Conservation (phyloP, 495 filamentous ascomycete species). For the Coniosporium apollinis region DNA sequence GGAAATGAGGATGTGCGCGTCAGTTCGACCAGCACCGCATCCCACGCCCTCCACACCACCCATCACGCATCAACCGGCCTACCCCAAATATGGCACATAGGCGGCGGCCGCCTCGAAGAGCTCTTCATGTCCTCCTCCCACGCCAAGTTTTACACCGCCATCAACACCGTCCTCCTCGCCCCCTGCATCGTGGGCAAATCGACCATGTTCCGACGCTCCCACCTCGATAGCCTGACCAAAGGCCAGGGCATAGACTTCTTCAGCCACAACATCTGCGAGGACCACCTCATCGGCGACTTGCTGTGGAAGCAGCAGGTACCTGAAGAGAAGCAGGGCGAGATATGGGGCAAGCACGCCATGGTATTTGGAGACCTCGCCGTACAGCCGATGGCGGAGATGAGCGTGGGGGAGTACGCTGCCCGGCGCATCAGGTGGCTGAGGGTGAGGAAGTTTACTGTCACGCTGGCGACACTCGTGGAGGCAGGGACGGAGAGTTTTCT, state of each 20-base stretch:
- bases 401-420: conserved; percentile 60
- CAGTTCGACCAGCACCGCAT: conserved; percentile 1
- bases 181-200: conserved; percentile 95
- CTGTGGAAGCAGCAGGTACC: conserved; percentile 52
- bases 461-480: conserved; percentile 80
- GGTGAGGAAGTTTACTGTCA: conserved; percentile 86
- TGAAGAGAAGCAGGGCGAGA: conserved; percentile 25
- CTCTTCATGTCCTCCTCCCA: conserved; percentile 87
- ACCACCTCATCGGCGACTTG: conserved; percentile 86
- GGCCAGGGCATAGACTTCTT: conserved; percentile 72
- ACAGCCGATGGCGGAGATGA: conserved; percentile 75
- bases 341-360: conserved; percentile 62
- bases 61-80: too few relatives aligned
- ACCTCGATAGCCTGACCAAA: conserved; percentile 64
- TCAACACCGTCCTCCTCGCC: conserved; percentile 81
- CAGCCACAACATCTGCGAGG: conserved; percentile 91
- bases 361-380: conserved; percentile 74
- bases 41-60: conserved; percentile 2
- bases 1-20: not conserved
- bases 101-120: conserved; percentile 82
- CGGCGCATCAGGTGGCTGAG: conserved; percentile 82
- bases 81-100: conserved; percentile 25
- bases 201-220: conserved; percentile 92
- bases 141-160: conserved; percentile 95
- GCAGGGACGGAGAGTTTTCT: conserved; percentile 83